A percentile compares a stretch with the other conserved stretches of the same genome.
Conservation (phyloP, 345 rosid genomes). For the Arabis hirsuta region DNA sequence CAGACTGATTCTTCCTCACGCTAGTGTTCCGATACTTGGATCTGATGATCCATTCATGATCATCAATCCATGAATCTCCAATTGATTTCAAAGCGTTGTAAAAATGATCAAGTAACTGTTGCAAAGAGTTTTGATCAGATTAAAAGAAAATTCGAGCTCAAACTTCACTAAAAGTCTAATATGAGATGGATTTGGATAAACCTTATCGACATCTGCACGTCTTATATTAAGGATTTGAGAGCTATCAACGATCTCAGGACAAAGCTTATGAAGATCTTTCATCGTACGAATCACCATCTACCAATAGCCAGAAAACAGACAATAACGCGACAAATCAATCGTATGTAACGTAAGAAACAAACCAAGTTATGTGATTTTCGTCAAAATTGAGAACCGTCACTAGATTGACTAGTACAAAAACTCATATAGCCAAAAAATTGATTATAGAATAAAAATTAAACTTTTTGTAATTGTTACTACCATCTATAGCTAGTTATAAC, state of each 20-base stretch:
- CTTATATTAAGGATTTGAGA: constrained; percentile 49
- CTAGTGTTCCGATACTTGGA: constrained; percentile 43
- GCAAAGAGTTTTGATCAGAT: constrained; percentile 7
- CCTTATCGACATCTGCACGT: constrained; percentile 56
- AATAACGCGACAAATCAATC: not conserved
- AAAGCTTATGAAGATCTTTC: constrained; percentile 62
- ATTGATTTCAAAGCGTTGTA: constrained; percentile 56
- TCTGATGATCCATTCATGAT: constrained; percentile 57
- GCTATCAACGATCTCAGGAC: constrained; percentile 58
- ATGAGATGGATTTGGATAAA: constrained; percentile 29
- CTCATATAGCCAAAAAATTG: not conserved
- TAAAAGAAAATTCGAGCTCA: not conserved
- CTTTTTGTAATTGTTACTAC: constrained; percentile 1
- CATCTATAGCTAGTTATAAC: constrained; percentile 27
- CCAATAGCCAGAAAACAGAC: not conserved
- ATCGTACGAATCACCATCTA: constrained; percentile 70
- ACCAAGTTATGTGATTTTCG: constrained; percentile 2
- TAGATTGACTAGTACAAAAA: not conserved
- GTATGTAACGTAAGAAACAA: constrained; percentile 16
- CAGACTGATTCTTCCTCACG: constrained; percentile 45
- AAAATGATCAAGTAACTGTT: constrained; percentile 58
- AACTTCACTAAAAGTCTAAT: not conserved
- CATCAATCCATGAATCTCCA: constrained; percentile 71
- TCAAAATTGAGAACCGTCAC: not conserved
- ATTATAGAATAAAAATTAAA: not conserved